Evolutionary conservation across 2,329 filamentous ascomycete species (phyloP).

Genomic region (Pezicula radicicola): DNA sequence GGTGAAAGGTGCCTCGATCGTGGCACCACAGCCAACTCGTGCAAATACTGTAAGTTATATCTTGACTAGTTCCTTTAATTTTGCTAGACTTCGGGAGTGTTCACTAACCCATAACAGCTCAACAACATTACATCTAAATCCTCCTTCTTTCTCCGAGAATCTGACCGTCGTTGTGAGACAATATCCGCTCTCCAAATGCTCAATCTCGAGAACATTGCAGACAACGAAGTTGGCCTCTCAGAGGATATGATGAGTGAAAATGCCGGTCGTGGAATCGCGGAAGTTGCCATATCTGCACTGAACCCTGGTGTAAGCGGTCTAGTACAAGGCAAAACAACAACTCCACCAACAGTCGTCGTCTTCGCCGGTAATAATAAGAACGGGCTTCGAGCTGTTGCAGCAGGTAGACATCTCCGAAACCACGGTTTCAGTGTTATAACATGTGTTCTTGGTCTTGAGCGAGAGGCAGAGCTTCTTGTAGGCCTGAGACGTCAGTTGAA

Average conservation of each 20-base stretch:
- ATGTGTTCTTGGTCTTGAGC: constrained; percentile 81
- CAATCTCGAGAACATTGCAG: constrained; percentile 87
- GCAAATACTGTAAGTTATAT: constrained; percentile 22
- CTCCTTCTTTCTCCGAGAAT: constrained; percentile 49
- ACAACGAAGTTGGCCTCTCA: constrained; percentile 80
- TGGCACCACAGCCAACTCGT: constrained; percentile 17
- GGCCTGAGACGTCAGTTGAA: constrained; percentile 78
- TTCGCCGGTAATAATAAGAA: constrained; percentile 96
- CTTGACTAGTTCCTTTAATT: neutral
- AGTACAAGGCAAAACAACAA: constrained; percentile 34
- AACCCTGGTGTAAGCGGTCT: constrained; percentile 33
- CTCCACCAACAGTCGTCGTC: constrained; percentile 53
- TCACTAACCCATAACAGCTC: constrained; percentile 17
- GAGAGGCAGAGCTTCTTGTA: constrained; percentile 76
- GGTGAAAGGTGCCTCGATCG: constrained; percentile 12
- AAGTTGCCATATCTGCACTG: constrained; percentile 72
- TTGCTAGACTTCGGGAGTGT: neutral
- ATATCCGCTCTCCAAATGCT: constrained; percentile 81
- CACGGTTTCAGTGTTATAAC: constrained; percentile 78
- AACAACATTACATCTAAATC: constrained; percentile 20
- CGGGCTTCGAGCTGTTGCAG: constrained; percentile 79
- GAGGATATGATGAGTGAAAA: constrained; percentile 93
- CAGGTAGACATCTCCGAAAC: constrained; percentile 81
- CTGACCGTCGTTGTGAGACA: constrained; percentile 56
- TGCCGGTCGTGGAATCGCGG: constrained; percentile 82